A percentile compares a stretch with the other conserved stretches of the same genome.
phyloP scores from a whole-genome alignment of 2,329 filamentous ascomycete species.

The Colletotrichum plurivorum region DNA sequence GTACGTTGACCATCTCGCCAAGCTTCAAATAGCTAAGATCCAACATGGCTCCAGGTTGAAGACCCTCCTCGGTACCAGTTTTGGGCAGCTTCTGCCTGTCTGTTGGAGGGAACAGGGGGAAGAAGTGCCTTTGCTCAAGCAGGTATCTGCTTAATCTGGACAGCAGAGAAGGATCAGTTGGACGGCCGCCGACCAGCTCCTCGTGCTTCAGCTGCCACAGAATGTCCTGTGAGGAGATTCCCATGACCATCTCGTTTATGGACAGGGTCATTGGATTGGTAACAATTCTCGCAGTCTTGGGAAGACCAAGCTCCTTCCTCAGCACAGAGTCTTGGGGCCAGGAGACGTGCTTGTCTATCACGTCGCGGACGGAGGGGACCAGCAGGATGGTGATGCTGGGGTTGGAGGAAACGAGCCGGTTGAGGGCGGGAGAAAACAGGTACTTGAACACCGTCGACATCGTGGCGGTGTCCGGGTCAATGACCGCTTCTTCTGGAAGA shows the following conservation, averaged over 20 bases:
- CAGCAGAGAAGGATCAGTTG: slow-evolving; percentile 72
- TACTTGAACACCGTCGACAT: slow-evolving; percentile 87
- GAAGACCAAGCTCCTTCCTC: slow-evolving; percentile 81
- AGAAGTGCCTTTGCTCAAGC: slow-evolving; percentile 92
- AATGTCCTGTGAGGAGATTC: slow-evolving; percentile 86
- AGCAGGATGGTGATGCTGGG: slow-evolving; percentile 87
- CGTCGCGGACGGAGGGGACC: slow-evolving; percentile 86
- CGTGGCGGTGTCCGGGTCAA: slow-evolving; percentile 84
- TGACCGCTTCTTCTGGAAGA: slow-evolving; percentile 74
- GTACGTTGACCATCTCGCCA: slow-evolving; percentile 89
- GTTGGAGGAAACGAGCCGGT: slow-evolving; percentile 77
- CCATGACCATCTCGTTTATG: slow-evolving; percentile 88
- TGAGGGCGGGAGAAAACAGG: slow-evolving; percentile 81
- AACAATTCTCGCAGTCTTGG: slow-evolving; percentile 81
- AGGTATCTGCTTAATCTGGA: slow-evolving; percentile 82
- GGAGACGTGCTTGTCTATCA: slow-evolving; percentile 85
- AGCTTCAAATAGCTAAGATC: slow-evolving; percentile 89
- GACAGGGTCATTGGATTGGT: slow-evolving; percentile 93
- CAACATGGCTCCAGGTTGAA: slow-evolving; percentile 81
- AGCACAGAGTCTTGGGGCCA: slow-evolving; percentile 80
- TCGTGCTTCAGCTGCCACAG: slow-evolving; percentile 86
- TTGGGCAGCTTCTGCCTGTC: slow-evolving; percentile 77
- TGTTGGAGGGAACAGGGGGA: slow-evolving; percentile 87
- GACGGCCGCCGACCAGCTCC: slow-evolving; percentile 74
- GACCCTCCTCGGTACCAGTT: slow-evolving; percentile 70